phyloP scores from a whole-genome alignment of 495 filamentous ascomycete species.

The Viridothelium virens region DNA sequence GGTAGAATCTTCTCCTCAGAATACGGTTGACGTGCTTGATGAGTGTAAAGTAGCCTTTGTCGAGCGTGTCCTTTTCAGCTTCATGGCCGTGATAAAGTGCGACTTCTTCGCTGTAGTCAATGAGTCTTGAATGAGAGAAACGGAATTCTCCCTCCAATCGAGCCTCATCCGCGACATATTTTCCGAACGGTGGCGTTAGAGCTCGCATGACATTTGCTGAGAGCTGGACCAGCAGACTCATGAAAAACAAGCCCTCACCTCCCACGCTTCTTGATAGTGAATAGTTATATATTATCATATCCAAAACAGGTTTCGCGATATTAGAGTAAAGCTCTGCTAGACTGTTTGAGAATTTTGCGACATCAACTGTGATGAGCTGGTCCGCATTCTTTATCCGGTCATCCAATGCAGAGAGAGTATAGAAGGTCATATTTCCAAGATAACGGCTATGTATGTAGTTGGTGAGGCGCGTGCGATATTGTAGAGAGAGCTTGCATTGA shows the following conservation, averaged over 20 bases:
- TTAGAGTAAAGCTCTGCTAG: constrained; percentile 94
- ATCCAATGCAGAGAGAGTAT: constrained; percentile 87
- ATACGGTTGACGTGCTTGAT: constrained; percentile 99
- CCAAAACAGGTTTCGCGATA: constrained; percentile 87
- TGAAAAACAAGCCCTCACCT: constrained; percentile 87
- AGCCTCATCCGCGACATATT: constrained; percentile 95
- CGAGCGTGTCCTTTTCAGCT: constrained; percentile 91
- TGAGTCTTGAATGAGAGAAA: constrained; percentile 86
- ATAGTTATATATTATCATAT: constrained; percentile 95
- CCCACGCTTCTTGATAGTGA: constrained; percentile 87
- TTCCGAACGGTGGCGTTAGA: constrained; percentile 93
- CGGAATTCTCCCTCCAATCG: constrained; percentile 91
- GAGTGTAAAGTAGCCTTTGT: constrained; percentile 96
- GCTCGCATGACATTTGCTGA: constrained; percentile 90
- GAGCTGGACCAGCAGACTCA: constrained; percentile 86
- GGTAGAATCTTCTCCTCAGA: constrained; percentile 77
- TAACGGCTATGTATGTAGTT: constrained; percentile 90
- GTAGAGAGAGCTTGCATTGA: constrained; percentile 85
- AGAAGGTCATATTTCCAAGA: constrained; percentile 93
- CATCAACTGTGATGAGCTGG: constrained; percentile 93
- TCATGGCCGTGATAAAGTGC: constrained; percentile 90
- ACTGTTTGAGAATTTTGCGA: constrained; percentile 91
- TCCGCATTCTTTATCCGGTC: constrained; percentile 98
- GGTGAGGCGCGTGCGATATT: constrained; percentile 86
- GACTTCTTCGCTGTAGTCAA: constrained; percentile 92